Conservation (phyloP, 352 stramenopile genomes). For the Globisporangium nodosum region DNA sequence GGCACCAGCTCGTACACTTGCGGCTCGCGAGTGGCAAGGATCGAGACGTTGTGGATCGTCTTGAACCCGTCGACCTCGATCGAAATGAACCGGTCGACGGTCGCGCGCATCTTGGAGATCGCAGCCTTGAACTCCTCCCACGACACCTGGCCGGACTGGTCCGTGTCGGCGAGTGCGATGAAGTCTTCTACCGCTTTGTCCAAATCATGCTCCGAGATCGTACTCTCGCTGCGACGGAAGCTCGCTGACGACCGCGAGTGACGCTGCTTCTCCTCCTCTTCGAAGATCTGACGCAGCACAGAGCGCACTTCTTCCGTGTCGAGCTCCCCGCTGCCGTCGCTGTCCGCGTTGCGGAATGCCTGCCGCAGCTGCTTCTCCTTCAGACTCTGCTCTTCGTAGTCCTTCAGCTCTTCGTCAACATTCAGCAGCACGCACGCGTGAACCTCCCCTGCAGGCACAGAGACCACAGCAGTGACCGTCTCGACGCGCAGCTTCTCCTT, state of each 20-base stretch:
- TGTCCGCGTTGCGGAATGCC: constrained; percentile 72
- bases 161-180: constrained; percentile 67
- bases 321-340: constrained; percentile 69
- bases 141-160: constrained; percentile 71
- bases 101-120: constrained; percentile 72
- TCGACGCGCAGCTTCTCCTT: constrained; percentile 46
- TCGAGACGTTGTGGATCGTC: constrained; percentile 53
- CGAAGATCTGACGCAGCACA: constrained; percentile 66
- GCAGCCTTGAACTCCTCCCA: constrained; percentile 86
- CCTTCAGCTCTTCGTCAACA: constrained; percentile 57
- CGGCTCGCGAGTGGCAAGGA: constrained; percentile 62
- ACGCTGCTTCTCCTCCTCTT: constrained; percentile 58
- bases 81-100: constrained; percentile 62
- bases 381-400: constrained; percentile 69
- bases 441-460: constrained; percentile 40
- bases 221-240: constrained; percentile 33
- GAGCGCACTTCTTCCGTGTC: constrained; percentile 71
- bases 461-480: constrained; percentile 46
- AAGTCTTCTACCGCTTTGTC: constrained; percentile 68
- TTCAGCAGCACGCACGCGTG: constrained; percentile 62
- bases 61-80: constrained; percentile 75
- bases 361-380: constrained; percentile 85
- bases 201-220: constrained; percentile 53
- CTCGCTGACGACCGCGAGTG: constrained; percentile 7
- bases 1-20: constrained; percentile 78